A percentile compares a stretch with the other conserved stretches of the same genome.
Conservation (phyloP, 257 asterid genomes). For the Ophiorrhiza pumila region DNA sequence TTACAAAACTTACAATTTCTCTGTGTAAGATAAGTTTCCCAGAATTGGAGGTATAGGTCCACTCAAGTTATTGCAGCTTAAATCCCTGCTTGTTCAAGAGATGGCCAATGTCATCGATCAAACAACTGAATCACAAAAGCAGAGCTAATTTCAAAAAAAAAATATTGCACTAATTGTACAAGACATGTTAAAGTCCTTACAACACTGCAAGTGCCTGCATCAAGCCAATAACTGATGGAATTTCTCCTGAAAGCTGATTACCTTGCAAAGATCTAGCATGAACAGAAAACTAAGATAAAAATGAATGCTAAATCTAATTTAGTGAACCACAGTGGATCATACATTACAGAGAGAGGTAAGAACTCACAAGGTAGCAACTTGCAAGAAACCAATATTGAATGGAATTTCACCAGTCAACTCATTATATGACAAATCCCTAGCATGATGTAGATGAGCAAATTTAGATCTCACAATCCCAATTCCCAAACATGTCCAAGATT, state of each 20-base stretch:
- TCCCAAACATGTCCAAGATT: not conserved
- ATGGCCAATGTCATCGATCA: not conserved
- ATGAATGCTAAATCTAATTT: too few relatives aligned
- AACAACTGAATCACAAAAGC: not conserved
- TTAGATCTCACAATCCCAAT: not conserved
- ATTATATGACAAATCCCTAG: constrained; percentile 93
- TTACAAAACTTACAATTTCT: constrained; percentile 63
- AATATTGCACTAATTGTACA: not conserved
- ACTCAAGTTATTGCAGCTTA: constrained; percentile 79
- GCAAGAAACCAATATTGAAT: constrained; percentile 93
- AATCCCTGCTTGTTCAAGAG: constrained; percentile 47
- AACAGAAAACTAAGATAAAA: not conserved
- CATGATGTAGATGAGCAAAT: constrained; percentile 4
- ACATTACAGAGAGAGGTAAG: not conserved
- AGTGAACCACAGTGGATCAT: not conserved
- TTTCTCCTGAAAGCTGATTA: constrained; percentile 64
- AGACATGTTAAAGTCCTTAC: constrained; percentile 44
- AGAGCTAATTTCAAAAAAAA: not conserved
- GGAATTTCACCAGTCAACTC: constrained; percentile 79
- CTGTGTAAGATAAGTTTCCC: constrained; percentile 89
- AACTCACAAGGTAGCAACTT: constrained; percentile 96
- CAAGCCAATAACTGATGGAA: constrained; percentile 91
- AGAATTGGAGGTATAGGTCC: constrained; percentile 88
- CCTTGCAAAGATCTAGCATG: constrained; percentile 49
- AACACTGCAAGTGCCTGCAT: constrained; percentile 99